Percentiles rank a stretch among this genome's conserved stretches.
Evolutionary conservation across 768 basidiomycete genomes (phyloP).

Genomic region (Rhodotorula sphaerocarpa): DNA sequence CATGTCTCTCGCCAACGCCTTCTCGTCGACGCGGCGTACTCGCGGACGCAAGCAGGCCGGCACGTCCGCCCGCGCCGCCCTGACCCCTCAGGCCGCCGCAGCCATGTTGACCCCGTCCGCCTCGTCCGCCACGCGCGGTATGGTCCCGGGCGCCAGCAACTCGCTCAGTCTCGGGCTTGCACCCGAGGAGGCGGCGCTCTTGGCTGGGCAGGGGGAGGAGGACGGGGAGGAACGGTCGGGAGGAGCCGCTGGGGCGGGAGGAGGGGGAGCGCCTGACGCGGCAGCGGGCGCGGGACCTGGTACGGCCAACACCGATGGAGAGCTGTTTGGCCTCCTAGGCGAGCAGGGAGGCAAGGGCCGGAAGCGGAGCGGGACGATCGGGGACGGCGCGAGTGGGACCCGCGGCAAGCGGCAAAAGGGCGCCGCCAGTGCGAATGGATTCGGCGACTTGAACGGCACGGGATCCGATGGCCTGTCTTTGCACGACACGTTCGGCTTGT

Average conservation of each 20-base stretch:
- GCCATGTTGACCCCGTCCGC: conserved; percentile 7
- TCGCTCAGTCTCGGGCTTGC: background rate
- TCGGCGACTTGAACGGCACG: background rate
- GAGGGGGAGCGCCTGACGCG: background rate
- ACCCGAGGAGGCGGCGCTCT: background rate
- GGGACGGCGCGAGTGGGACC: background rate
- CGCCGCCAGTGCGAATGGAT: background rate
- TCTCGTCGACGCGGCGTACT: background rate
- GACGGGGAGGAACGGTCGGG: background rate
- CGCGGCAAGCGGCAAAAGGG: conserved; percentile 11
- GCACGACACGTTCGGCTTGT: conserved; percentile 9
- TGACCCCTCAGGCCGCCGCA: conserved; percentile 11
- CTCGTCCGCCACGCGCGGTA: background rate
- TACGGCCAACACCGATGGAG: no score
- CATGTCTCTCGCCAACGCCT: conserved; percentile 25
- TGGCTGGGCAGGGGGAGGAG: background rate
- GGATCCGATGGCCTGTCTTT: background rate
- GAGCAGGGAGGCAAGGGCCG: no score
- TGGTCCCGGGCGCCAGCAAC: no score
- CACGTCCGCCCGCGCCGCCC: conserved; percentile 2
- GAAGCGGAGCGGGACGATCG: background rate
- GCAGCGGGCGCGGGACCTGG: no score
- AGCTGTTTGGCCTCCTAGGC: no score
- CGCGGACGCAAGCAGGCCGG: background rate
- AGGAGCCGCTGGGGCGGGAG: background rate